Base-by-base conservation (phyloP, 139 green algal genomes). In the Closterium sp. region DNA sequence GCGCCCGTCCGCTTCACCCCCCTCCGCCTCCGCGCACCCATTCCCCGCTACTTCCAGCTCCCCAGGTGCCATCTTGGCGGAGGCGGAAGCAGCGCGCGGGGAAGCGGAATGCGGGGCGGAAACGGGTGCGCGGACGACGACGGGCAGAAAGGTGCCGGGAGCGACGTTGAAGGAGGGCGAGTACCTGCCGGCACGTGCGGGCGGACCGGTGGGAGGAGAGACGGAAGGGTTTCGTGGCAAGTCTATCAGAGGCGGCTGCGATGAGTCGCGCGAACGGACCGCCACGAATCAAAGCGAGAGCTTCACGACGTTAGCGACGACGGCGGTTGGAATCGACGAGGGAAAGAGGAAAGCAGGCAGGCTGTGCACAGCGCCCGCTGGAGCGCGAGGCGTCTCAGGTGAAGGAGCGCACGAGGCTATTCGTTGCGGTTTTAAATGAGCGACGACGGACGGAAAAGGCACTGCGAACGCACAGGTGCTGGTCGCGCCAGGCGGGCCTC, bases 111-210 rank as follows among this genome's bases (percentile, higher is more conserved):
- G 55, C 16, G 55, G 3, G 55, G 55, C 55, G 55, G 55, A 76
- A 76, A 19, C 12, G 55, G 55, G 16, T 16, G 55, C 55, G 55
- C 55, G 16, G 55, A 76, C 55, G n/a, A 76, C 55, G n/a, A 94
- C 36, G 21, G 91, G 91, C n/a, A 69, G 84, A 43, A 94, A 94
- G 31, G 12, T 34, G 25, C 91, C 91, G 3, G 91, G 91, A 12
- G 91, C 89, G 36, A 93, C 89, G 25, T 93, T 93, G 88, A 94
- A 93, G 5, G 91, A 93, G 16, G 91, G 89, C 10, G 1, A 28
- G 34, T 91, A 93, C 81, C 91, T 93, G 91, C n/a, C 93, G 88
- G 28, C 34, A 87, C 12, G 33, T 21, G 33, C 33, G 33, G 33
- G 84, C 33, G 33, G 19, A 34, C n/a, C n/a, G n/a, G n/a, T n/a